Evolutionary conservation across 306 rosid genomes (phyloP).

Genomic region (Vigna radiata): DNA sequence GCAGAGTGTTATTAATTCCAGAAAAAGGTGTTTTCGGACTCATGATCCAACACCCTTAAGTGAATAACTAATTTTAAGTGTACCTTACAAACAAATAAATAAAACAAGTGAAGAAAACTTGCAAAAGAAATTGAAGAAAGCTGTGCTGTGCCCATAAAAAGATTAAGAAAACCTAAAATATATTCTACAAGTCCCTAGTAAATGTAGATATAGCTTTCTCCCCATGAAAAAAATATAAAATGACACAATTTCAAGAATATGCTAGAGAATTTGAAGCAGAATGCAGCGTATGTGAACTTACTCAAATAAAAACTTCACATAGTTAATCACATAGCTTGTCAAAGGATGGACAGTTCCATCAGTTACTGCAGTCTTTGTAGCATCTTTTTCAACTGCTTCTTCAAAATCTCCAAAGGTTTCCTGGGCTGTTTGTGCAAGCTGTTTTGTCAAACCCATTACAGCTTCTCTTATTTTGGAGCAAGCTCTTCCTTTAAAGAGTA

Average conservation of each 20-base stretch:
- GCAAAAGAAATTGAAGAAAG: slow-evolving; percentile 3
- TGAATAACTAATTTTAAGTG: not conserved
- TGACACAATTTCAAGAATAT: slow-evolving; percentile 8
- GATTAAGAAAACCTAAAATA: not conserved
- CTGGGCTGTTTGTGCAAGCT: slow-evolving; percentile 83
- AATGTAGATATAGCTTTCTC: slow-evolving; percentile 6
- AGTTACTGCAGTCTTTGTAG: slow-evolving; percentile 84
- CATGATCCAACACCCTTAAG: not conserved
- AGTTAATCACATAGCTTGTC: slow-evolving; percentile 92
- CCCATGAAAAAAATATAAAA: slow-evolving; percentile 10
- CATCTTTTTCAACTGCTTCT: slow-evolving; percentile 90
- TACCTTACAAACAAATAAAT: not conserved
- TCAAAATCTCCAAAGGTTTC: slow-evolving; percentile 92
- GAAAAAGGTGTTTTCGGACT: not conserved
- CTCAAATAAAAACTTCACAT: slow-evolving; percentile 90
- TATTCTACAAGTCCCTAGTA: not conserved
- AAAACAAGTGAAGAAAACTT: not conserved
- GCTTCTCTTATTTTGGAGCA: slow-evolving; percentile 75
- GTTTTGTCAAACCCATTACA: slow-evolving; percentile 73
- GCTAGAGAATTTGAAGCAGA: not conserved
- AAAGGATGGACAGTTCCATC: slow-evolving; percentile 94
- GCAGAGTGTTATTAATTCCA: not conserved
- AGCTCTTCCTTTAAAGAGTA: slow-evolving; percentile 72
- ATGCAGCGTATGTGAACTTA: slow-evolving; percentile 51
- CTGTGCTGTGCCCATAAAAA: not conserved